Base-by-base conservation (phyloP, 75 land plant species). In the Sequoiadendron giganteum region DNA sequence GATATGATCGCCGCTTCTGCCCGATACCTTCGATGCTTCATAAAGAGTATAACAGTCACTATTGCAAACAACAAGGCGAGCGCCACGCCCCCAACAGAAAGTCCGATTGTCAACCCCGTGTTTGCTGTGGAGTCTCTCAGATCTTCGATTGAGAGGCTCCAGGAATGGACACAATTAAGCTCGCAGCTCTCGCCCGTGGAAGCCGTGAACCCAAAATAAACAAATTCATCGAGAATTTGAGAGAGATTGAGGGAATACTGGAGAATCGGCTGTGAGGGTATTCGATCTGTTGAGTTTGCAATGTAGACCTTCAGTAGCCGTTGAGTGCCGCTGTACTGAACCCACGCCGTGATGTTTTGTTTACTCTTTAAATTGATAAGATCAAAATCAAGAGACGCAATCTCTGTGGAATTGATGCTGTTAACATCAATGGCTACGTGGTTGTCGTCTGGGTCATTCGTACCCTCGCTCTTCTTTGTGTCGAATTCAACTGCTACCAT, bases 121-220 rank as follows among this genome's bases (percentile, higher is more conserved):
- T n/a, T 18, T 5, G 34, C 5, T 10, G 28, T 45, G 42, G 21
- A 38, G 21, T 0, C 54, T 6, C 5, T 19, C 2, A 81, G 10
- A 1, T 19, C 9, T 18, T 38, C 9, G 42, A 78, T 38, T 5
- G 19, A 5, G 3, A 91, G 87, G 11, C 30, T 86, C 92, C 92
- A 91, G 36, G 92, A 58, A 19, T 58, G 79, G 25, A 91, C 32
- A 1, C 49, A 76, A 65, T 91, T 87, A 14, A 49, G 84, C 39
- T 89, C 92, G 1, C n/a, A 36, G 21, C 32, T 32, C 1, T 77
- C 73, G 16, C 90, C 90, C 2, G 90, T 91, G 38, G 92, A 90
- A 38, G 92, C 90, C 16, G 92, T 86, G 83, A 91, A 91, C 21
- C 90, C 90, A 19, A 91, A 90, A 81, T 58, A 89, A 87, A 87